phyloP scores from a whole-genome alignment of 306 rosid species.

The Sicyos baderoa region DNA sequence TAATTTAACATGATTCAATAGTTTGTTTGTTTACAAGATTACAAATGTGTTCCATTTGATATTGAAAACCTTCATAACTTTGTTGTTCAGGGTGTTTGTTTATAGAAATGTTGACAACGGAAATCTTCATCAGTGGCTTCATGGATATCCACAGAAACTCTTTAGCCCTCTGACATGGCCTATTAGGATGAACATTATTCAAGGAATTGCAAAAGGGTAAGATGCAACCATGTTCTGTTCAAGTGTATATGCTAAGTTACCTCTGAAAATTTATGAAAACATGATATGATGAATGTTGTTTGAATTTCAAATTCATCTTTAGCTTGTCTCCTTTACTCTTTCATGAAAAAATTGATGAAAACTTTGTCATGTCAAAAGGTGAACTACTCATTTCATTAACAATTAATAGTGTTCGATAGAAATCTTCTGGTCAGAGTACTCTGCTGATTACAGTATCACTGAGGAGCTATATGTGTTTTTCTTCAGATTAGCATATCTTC shows the following conservation, averaged over 20 bases:
- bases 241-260: background rate
- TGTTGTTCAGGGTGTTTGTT: conserved; percentile 38
- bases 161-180: conserved; percentile 54
- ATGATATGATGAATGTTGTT: background rate
- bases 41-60: background rate
- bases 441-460: background rate
- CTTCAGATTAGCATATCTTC: conserved; percentile 62
- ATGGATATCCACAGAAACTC: conserved; percentile 31
- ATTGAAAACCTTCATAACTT: conserved; percentile 11
- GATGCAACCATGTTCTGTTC: conserved; percentile 12
- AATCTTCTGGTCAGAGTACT: background rate
- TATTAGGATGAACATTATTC: conserved; percentile 41
- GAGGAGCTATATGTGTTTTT: conserved; percentile 8
- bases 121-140: conserved; percentile 57
- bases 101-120: conserved; percentile 49
- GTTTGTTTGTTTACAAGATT: background rate
- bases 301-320: background rate
- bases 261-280: background rate
- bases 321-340: no score
- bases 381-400: no score
- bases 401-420: background rate
- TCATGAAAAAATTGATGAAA: background rate
- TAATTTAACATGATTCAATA: no score
- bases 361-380: no score
- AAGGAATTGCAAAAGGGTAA: conserved; percentile 64